Percentiles rank a stretch among this genome's conserved stretches.
Conservation (phyloP, 176 grass and related monocot species). For the Raddia guianensis region DNA sequence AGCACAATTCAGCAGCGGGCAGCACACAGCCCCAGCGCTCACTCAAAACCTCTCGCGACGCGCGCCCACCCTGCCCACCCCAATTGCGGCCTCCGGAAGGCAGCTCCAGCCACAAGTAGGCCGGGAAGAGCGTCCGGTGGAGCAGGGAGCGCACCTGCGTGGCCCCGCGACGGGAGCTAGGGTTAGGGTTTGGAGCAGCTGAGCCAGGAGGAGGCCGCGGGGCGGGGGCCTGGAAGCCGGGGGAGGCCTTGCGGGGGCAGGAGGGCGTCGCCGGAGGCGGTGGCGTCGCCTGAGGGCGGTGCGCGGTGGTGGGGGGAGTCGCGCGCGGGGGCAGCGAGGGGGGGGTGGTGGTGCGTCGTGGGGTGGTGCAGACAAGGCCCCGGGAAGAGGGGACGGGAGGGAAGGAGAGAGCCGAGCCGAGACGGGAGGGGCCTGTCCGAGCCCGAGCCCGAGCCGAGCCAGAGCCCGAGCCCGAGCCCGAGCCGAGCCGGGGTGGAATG, state of each 20-base stretch:
- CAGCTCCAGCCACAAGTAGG: neutral
- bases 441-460: too few species aligned
- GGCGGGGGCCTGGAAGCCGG: neutral
- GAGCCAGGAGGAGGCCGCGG: conserved; percentile 11
- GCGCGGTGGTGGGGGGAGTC: conserved; percentile 24
- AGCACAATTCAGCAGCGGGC: conserved; percentile 39
- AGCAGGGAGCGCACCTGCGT: conserved; percentile 37
- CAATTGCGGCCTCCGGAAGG: conserved; percentile 16
- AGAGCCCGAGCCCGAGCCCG: too few species aligned
- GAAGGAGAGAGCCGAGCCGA: neutral
- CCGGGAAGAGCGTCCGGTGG: neutral
- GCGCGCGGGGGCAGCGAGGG: conserved; percentile 23
- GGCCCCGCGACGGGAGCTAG: conserved; percentile 47
- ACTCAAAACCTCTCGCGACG: conserved; percentile 16
- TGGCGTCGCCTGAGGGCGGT: conserved; percentile 38
- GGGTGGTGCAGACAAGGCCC: conserved; percentile 43
- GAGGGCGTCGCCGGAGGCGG: neutral
- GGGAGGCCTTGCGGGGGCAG: neutral
- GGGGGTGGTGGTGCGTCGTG: conserved; percentile 30
- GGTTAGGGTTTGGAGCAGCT: conserved; percentile 65
- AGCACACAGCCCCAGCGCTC: neutral
- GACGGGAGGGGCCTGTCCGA: too few species aligned
- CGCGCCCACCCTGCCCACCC: conserved; percentile 14
- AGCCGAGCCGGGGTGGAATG: neutral
- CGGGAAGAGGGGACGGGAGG: conserved; percentile 28